Conservation (phyloP, 129 eudicot species). For the Glebionis coronaria region DNA sequence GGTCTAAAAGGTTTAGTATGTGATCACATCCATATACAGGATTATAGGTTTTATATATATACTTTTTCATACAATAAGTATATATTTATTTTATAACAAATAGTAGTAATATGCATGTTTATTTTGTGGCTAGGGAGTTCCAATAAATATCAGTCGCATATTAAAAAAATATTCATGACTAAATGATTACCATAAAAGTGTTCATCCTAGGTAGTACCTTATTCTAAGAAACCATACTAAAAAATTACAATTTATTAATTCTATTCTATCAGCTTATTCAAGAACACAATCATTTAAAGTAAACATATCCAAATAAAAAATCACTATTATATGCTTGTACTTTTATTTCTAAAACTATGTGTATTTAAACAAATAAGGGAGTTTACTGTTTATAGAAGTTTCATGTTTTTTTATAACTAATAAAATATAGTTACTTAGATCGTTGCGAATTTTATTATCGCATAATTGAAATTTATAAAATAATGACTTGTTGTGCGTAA, state of each 20-base stretch:
- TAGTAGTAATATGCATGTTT: slow-evolving; percentile 25
- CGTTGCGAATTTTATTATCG: background rate
- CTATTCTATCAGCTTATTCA: slow-evolving; percentile 2
- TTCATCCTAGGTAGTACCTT: slow-evolving; percentile 36
- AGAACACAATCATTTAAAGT: slow-evolving; percentile 24
- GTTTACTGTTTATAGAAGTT: slow-evolving; percentile 13
- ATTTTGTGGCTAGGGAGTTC: slow-evolving; percentile 25
- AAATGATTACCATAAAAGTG: slow-evolving; percentile 25
- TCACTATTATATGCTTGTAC: slow-evolving; percentile 15
- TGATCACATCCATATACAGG: no score
- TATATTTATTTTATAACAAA: slow-evolving; percentile 2
- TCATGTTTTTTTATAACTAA: slow-evolving; percentile 20
- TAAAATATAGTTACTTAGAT: slow-evolving; percentile 24
- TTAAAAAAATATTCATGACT: slow-evolving; percentile 13
- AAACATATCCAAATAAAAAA: slow-evolving; percentile 16
- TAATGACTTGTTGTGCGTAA: slow-evolving; percentile 5
- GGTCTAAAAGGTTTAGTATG: no score
- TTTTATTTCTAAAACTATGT: background rate
- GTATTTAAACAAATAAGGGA: slow-evolving; percentile 14
- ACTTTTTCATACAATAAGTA: slow-evolving; percentile 3
- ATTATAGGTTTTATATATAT: slow-evolving; percentile 15
- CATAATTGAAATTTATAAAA: background rate
- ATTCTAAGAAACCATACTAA: slow-evolving; percentile 15
- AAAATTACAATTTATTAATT: slow-evolving; percentile 16
- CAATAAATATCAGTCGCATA: slow-evolving; percentile 3